phyloP scores from a whole-genome alignment of 2,329 filamentous ascomycete genomes.

The Claviceps pazoutovae region DNA sequence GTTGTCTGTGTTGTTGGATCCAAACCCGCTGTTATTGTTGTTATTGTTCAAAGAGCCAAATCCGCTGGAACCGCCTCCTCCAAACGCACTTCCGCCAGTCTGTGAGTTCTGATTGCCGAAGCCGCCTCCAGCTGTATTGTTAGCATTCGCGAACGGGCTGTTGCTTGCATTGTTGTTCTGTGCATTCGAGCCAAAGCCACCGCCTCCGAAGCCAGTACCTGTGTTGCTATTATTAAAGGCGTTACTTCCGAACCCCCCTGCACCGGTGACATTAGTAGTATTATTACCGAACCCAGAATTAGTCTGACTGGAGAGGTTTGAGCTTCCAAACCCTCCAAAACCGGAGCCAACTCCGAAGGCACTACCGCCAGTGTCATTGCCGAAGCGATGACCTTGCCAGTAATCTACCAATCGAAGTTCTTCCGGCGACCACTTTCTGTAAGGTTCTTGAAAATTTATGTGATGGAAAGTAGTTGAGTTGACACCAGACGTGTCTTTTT shows the following conservation, averaged over 20 bases:
- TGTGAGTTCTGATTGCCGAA: slow-evolving; percentile 12
- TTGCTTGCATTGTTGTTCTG: slow-evolving; percentile 15
- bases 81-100: slow-evolving; percentile 14
- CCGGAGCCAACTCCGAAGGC: slow-evolving; percentile 57
- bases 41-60: slow-evolving; percentile 21
- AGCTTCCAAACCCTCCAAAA: slow-evolving; percentile 36
- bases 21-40: slow-evolving; percentile 17
- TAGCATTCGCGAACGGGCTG: slow-evolving; percentile 24
- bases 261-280: slow-evolving; percentile 19
- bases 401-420: slow-evolving; percentile 79
- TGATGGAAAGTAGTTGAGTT: slow-evolving; percentile 60
- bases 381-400: slow-evolving; percentile 68
- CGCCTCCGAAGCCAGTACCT: slow-evolving; percentile 12
- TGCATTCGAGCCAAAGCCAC: slow-evolving; percentile 28
- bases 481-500: slow-evolving; percentile 40
- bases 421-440: slow-evolving; percentile 83
- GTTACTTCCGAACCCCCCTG: slow-evolving; percentile 24
- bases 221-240: slow-evolving; percentile 19
- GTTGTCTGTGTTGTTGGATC: slow-evolving; percentile 15
- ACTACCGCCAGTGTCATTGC: slow-evolving; percentile 70
- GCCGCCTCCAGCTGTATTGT: slow-evolving; percentile 13
- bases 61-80: slow-evolving; percentile 15
- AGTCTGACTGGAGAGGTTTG: slow-evolving; percentile 15
- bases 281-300: slow-evolving; percentile 32
- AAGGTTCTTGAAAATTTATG: slow-evolving; percentile 63